These are phyloP conservation scores for Bruguiera hainesii DNA, from an alignment of 441 rosid species.

Conservation along the genomic window DNA sequence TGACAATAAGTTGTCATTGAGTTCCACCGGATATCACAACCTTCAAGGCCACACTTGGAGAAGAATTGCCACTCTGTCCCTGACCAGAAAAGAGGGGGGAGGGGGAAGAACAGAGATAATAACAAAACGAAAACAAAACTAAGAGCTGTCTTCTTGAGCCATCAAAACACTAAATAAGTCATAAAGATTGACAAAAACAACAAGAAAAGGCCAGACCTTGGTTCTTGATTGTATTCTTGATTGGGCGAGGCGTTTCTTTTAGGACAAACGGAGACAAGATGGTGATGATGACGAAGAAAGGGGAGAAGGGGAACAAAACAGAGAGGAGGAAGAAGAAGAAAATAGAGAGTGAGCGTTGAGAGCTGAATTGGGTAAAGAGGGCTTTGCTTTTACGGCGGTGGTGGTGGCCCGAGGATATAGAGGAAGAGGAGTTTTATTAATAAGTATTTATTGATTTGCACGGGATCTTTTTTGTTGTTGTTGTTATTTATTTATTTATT, in stretches of 20 bases:
- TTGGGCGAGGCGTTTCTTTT: slow-evolving; percentile 19
- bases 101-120: not conserved
- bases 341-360: not conserved
- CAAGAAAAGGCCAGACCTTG: slow-evolving; percentile 23
- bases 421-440: too few species aligned
- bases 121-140: not conserved
- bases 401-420: too few species aligned
- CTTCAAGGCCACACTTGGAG: slow-evolving; percentile 55
- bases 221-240: slow-evolving; percentile 23
- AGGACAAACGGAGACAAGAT: slow-evolving; percentile 23
- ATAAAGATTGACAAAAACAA: not conserved
- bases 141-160: not conserved
- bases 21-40: slow-evolving; percentile 96
- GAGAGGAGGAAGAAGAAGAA: slow-evolving; percentile 13
- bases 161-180: not conserved
- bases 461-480: too few species aligned
- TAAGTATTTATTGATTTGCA: too few species aligned
- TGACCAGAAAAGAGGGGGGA: slow-evolving; percentile 18
- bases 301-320: slow-evolving; percentile 23
- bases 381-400: too few species aligned
- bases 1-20: slow-evolving; percentile 76
- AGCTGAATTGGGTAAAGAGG: too few species aligned
- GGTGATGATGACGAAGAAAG: slow-evolving; percentile 15
- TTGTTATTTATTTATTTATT: too few species aligned
- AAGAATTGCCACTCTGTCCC: slow-evolving; percentile 50